Evolutionary conservation across 208 protist species (phyloP), one percentile per base, ranked within the genome.

Genomic region (Porcisia deanei): DNA sequence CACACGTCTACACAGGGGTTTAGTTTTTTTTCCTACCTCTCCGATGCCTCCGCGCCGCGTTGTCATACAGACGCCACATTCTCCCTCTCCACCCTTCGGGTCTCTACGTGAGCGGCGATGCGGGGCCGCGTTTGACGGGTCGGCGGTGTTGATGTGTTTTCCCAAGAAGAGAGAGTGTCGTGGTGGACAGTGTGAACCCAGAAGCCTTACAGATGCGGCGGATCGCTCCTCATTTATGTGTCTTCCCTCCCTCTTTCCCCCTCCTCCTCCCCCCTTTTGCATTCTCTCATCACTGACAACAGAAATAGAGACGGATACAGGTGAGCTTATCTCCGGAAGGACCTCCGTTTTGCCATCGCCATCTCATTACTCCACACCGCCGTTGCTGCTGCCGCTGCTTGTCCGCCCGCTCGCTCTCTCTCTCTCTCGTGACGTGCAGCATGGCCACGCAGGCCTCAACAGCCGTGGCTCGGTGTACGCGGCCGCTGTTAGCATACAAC

Each of bases 401-500:
- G 30, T 30, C 30, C 30, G 30, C 30, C 30, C 30, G 30, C 52
- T 34, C 1, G 37, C 37, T 52, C 41, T 10, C 43, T 14, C 55
- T 12, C 25, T 71, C 14, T 58, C 43, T 71, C 20, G 18, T 16
- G 45, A n/a, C 64, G 2, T 49, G 22, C 8, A 45, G 71, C 71
- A 34, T 60, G 65, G 25, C 81, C 86, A 54, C 41, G 3, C 10
- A 3, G 14, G 5, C 49, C 18, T 47, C 55, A 9, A 61, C 53
- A 45, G 49, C 52, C 9, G 52, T 45, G 79, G 66, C 77, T 52
- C 68, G 81, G 14, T 58, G 77, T 22, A 86, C 78, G 16, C 70
- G 54, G 20, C 39, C 58, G 22, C 75, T 87, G 8, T 63, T 76
- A n/a, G 82, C 85, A 9, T 77, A 85, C 65, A 95, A 95, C 76